Evolutionary conservation across 2,329 filamentous ascomycete species (phyloP), one percentile per base, ranked within the genome.

Genomic region (Aureobasidium sp.): DNA sequence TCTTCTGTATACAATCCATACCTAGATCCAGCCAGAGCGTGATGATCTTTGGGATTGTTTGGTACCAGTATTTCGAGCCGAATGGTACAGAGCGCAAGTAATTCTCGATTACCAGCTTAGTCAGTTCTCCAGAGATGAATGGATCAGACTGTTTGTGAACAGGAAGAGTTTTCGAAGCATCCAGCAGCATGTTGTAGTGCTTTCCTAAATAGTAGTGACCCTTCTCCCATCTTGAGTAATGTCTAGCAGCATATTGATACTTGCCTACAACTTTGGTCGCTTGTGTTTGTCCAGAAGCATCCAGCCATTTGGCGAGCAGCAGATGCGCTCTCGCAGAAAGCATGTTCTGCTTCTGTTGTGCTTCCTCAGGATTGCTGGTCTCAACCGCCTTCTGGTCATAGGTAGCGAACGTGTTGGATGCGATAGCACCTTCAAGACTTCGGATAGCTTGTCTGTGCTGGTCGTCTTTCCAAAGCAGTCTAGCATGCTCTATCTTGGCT

Each of bases 201-300:
- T 93, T 91, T 5, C 94, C 94, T 9, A 99, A 83, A 72, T 97
- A 96, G 73, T 97, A 99, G 71, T 97, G 93, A 0, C 91, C 92
- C 74, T 97, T 97, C 72, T 99, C 94, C 92, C 93, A 99, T 57
- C 85, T 85, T 5, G 79, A 76, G 65, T 73, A 77, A 2, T 84
- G 86, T 70, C 83, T 86, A n/a, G 89, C 84, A 1, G 92, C 92
- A 66, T 88, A 84, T 65, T 91, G 87, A 69, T 97, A 99, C 70
- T 90, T 90, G 59, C 86, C 82, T 49, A 90, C 85, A 65, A 97
- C 82, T 4, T 89, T 86, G 47, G 85, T 83, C 4, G 90, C 89
- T 69, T 96, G 89, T 1, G 91, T 96, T 73, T 97, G 93, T 5
- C 94, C 94, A n/a, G 93, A 90, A 61, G 83, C 87, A 70, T 97